These are phyloP conservation scores for Sphenostylis stenocarpa DNA, from an alignment of 306 rosid genomes.

Conservation along the genomic window DNA sequence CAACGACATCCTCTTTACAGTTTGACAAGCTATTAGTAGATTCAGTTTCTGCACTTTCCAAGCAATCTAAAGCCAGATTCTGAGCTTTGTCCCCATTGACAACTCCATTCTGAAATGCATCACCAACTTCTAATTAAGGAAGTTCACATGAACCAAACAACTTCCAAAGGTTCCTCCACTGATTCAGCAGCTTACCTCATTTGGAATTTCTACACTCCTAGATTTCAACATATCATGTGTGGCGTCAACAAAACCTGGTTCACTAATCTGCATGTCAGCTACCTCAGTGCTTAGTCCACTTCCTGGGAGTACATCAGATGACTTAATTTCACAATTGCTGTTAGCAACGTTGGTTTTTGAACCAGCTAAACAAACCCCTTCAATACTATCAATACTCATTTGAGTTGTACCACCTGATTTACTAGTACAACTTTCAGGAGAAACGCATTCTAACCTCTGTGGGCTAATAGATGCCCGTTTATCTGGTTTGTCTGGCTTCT, in stretches of 20 bases:
- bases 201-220: constrained; percentile 30
- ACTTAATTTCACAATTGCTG: constrained; percentile 44
- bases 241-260: constrained; percentile 35
- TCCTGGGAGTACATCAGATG: constrained; percentile 42
- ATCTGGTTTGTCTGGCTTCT: constrained; percentile 41
- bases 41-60: constrained; percentile 38
- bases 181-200: constrained; percentile 62
- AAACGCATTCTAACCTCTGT: constrained; percentile 49
- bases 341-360: constrained; percentile 37
- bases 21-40: constrained; percentile 37
- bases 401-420: constrained; percentile 52
- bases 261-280: constrained; percentile 35
- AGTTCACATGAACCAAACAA: constrained; percentile 49
- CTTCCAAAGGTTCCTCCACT: constrained; percentile 42
- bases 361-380: constrained; percentile 42
- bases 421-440: constrained; percentile 47
- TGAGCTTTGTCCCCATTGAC: constrained; percentile 40
- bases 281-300: constrained; percentile 35
- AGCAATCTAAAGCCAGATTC: constrained; percentile 45
- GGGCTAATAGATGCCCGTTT: constrained; percentile 65
- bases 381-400: constrained; percentile 38
- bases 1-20: constrained; percentile 50
- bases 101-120: constrained; percentile 49
- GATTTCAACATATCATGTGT: constrained; percentile 37
- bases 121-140: constrained; percentile 53